Conservation (phyloP, 805 yeast genomes). For the Lipomyces mesembrius region DNA sequence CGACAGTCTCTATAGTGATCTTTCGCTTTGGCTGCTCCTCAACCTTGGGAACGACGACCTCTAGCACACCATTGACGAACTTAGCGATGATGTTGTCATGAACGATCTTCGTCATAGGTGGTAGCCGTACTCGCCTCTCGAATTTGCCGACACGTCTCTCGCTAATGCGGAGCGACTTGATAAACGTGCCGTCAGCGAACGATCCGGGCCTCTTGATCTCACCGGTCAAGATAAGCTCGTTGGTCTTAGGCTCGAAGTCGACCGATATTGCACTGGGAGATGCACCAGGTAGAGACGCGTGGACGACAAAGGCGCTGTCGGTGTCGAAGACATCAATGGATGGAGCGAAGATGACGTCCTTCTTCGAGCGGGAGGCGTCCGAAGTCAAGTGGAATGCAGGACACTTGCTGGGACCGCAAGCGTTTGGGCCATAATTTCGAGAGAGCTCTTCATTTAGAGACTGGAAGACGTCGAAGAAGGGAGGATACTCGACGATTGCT, state of each 20-base stretch:
- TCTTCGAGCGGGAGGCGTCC: conserved; percentile 11
- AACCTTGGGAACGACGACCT: conserved; percentile 51
- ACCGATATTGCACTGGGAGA: conserved; percentile 45
- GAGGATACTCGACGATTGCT: conserved; percentile 15
- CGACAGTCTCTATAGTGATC: conserved; percentile 32
- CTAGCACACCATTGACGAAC: conserved; percentile 53
- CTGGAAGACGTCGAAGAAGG: conserved; percentile 22
- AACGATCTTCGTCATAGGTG: conserved; percentile 50
- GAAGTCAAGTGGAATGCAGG: conserved; percentile 3
- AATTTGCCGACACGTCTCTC: conserved; percentile 51
- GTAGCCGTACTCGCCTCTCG: conserved; percentile 50
- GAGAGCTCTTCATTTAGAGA: conserved; percentile 18
- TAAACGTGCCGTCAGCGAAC: conserved; percentile 44
- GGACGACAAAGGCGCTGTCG: conserved; percentile 50
- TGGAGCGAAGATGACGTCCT: conserved; percentile 42
- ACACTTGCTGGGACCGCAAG: conserved; percentile 1
- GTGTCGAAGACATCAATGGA: conserved; percentile 56
- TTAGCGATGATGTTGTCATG: conserved; percentile 54
- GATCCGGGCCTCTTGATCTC: conserved; percentile 38
- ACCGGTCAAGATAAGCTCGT: conserved; percentile 53
- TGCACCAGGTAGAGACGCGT: conserved; percentile 57
- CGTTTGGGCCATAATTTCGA: conserved; percentile 14
- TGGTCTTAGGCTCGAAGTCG: conserved; percentile 54
- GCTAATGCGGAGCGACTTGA: conserved; percentile 42
- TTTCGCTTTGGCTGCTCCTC: conserved; percentile 24